Conservation (phyloP, 83 land plant genomes). For the Picea abies region DNA sequence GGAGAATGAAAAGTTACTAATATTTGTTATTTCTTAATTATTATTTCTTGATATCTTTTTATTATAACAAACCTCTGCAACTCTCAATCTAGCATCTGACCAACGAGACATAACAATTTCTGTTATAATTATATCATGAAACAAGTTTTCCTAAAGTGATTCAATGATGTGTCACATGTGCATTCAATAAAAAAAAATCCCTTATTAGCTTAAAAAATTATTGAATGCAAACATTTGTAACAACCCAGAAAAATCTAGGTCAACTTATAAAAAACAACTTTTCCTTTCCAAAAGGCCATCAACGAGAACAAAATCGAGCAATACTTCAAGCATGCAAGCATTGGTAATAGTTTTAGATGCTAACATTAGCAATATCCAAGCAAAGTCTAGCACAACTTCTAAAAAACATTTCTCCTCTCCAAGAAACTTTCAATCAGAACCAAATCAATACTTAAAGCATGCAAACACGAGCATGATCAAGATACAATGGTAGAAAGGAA, state of each 20-base stretch:
- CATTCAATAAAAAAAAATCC: background rate
- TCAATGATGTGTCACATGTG: conserved; percentile 70
- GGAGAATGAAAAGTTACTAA: no score
- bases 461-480: background rate
- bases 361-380: no score
- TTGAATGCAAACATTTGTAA: background rate
- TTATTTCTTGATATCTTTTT: no score
- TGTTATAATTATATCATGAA: conserved; percentile 36
- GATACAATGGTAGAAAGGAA: background rate
- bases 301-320: no score
- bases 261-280: background rate
- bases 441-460: background rate
- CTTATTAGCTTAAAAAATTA: background rate
- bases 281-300: no score
- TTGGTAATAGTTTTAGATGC: no score
- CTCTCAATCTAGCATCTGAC: conserved; percentile 53
- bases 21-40: no score
- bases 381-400: no score
- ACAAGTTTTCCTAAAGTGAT: conserved; percentile 41
- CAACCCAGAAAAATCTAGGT: background rate
- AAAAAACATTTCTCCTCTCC: no score
- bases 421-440: no score
- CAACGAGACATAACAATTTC: conserved; percentile 41
- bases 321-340: no score
- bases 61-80: background rate